phyloP scores from a whole-genome alignment of 1,284 basidiomycete species.

The Cerioporus squamosus region DNA sequence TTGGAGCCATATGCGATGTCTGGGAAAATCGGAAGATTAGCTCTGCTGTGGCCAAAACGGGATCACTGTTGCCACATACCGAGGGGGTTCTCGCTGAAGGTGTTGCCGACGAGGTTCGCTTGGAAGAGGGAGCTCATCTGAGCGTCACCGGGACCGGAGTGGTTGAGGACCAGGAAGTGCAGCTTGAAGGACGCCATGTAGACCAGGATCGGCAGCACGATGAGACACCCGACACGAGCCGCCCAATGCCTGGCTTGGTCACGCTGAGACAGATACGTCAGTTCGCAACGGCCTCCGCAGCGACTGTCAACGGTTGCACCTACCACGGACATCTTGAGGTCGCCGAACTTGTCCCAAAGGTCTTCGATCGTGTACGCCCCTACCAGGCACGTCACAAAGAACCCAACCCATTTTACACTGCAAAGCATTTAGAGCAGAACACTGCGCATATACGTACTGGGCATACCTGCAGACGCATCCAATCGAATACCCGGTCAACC shows the following conservation, averaged over 20 bases:
- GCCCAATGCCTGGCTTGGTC: conserved; percentile 93
- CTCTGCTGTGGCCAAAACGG: not conserved
- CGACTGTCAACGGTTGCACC: conserved; percentile 34
- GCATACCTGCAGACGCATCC: conserved; percentile 90
- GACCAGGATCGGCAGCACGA: conserved; percentile 87
- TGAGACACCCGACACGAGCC: conserved; percentile 86
- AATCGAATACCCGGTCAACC: conserved; percentile 90
- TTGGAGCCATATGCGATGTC: conserved; percentile 92
- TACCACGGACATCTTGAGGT: conserved; percentile 89
- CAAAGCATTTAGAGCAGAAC: not conserved
- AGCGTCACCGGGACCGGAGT: conserved; percentile 94
- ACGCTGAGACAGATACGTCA: conserved; percentile 44
- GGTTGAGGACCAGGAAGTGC: conserved; percentile 94
- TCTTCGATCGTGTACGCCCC: conserved; percentile 98
- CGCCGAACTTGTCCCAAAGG: conserved; percentile 98
- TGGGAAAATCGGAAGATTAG: conserved; percentile 33
- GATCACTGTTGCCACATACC: conserved; percentile 46
- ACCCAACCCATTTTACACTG: conserved; percentile 96
- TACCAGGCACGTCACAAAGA: conserved; percentile 94
- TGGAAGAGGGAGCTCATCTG: conserved; percentile 99
- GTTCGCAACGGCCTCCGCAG: conserved; percentile 11
- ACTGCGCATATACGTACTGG: not conserved
- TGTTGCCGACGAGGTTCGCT: conserved; percentile 94
- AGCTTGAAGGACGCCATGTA: conserved; percentile 96
- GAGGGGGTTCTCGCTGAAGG: conserved; percentile 87